Evolutionary conservation across 805 yeast species (phyloP).

Genomic region (Barnettozyma pratensis): DNA sequence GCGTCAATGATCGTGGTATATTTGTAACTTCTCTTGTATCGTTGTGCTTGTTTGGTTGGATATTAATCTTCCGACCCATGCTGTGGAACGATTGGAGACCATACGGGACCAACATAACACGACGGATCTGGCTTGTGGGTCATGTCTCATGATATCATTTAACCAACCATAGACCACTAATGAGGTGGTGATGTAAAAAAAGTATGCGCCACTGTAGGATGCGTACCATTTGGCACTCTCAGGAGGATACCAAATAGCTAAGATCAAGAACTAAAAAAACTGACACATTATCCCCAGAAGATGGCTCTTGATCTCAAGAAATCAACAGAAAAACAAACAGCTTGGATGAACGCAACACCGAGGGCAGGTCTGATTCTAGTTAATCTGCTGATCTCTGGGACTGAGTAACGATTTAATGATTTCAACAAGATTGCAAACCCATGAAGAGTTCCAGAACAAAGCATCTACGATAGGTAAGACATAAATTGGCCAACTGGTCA

Average conservation of each 20-base stretch:
- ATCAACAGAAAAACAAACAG: slow-evolving; percentile 24
- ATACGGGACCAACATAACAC: slow-evolving; percentile 43
- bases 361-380: slow-evolving; percentile 38
- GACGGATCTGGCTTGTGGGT: slow-evolving; percentile 47
- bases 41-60: slow-evolving; percentile 48
- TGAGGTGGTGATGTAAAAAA: slow-evolving; percentile 45
- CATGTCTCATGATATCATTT: slow-evolving; percentile 51
- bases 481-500: slow-evolving; percentile 55
- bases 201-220: slow-evolving; percentile 18
- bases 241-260: slow-evolving; percentile 50
- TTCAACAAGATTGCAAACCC: slow-evolving; percentile 42
- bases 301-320: slow-evolving; percentile 38
- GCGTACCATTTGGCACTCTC: slow-evolving; percentile 52
- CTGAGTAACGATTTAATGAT: slow-evolving; percentile 33
- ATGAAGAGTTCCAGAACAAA: slow-evolving; percentile 52
- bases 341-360: slow-evolving; percentile 12
- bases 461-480: slow-evolving; percentile 47
- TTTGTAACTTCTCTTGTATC: slow-evolving; percentile 48
- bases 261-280: slow-evolving; percentile 41
- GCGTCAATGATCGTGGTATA: slow-evolving; percentile 30
- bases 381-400: slow-evolving; percentile 36
- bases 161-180: slow-evolving; percentile 57
- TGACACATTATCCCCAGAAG: slow-evolving; percentile 40
- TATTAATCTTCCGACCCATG: slow-evolving; percentile 37
- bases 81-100: slow-evolving; percentile 47